phyloP scores from a whole-genome alignment of 345 rosid genomes.

The Eucalyptus albens region DNA sequence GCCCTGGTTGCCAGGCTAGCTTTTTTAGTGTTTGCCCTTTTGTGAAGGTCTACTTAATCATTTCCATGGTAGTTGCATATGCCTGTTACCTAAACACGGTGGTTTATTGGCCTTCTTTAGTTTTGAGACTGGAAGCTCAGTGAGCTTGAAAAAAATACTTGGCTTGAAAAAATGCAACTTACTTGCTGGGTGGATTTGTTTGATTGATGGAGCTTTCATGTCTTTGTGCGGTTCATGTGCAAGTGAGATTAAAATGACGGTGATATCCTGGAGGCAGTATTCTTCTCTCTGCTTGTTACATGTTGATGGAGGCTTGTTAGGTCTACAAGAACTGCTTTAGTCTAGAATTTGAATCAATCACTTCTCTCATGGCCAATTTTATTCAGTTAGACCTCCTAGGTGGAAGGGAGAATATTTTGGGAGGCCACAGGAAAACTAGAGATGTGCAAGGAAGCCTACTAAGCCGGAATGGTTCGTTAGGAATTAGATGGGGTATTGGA shows the following conservation, averaged over 20 bases:
- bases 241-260: background rate
- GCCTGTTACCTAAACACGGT: background rate
- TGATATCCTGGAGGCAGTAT: background rate
- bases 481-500: background rate
- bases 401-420: background rate
- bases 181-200: background rate
- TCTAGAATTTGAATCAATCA: background rate
- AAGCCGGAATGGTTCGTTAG: background rate
- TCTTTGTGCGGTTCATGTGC: background rate
- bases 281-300: background rate
- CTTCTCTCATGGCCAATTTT: background rate
- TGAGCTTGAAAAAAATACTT: background rate
- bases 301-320: background rate
- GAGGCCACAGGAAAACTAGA: background rate
- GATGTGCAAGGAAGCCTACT: background rate
- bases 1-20: background rate
- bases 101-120: background rate
- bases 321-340: background rate
- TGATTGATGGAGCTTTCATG: background rate
- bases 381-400: background rate
- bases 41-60: background rate
- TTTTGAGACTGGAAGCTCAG: background rate
- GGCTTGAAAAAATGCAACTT: background rate
- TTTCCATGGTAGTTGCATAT: background rate
- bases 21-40: background rate